Evolutionary conservation across 768 basidiomycete species (phyloP).

Genomic region (Ephemerocybe angulata): DNA sequence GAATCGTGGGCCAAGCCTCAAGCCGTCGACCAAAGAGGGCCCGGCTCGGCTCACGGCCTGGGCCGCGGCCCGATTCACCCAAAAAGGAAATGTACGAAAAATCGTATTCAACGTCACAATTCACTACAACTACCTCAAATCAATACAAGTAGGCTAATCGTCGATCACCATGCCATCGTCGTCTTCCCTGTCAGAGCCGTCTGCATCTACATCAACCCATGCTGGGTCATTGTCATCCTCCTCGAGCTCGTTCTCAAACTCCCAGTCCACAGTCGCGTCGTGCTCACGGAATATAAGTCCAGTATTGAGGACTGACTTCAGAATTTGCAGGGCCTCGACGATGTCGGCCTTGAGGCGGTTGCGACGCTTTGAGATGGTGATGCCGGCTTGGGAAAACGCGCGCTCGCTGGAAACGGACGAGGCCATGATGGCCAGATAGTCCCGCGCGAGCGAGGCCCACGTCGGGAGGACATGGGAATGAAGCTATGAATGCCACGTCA

Average conservation of each 20-base stretch:
- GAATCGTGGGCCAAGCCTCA: neutral
- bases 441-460: slow-evolving; percentile 34
- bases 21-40: neutral
- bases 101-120: no score
- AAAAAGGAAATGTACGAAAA: neutral
- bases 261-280: slow-evolving; percentile 3
- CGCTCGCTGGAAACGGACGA: slow-evolving; percentile 35
- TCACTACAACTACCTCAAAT: neutral
- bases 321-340: slow-evolving; percentile 28
- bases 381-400: slow-evolving; percentile 37
- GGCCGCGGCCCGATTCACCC: neutral
- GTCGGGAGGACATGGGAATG: slow-evolving; percentile 17
- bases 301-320: slow-evolving; percentile 18
- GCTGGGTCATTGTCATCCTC: slow-evolving; percentile 4
- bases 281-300: slow-evolving; percentile 23
- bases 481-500: neutral
- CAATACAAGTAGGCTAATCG: no score
- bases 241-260: slow-evolving; percentile 4
- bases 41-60: neutral
- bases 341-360: slow-evolving; percentile 32
- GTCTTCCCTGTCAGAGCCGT: neutral
- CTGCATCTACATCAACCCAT: neutral
- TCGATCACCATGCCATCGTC: no score
- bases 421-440: slow-evolving; percentile 38
- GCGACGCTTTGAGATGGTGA: slow-evolving; percentile 33